Evolutionary conservation across 2,329 filamentous ascomycete species (phyloP).

Genomic region (Phialocephala sp.): DNA sequence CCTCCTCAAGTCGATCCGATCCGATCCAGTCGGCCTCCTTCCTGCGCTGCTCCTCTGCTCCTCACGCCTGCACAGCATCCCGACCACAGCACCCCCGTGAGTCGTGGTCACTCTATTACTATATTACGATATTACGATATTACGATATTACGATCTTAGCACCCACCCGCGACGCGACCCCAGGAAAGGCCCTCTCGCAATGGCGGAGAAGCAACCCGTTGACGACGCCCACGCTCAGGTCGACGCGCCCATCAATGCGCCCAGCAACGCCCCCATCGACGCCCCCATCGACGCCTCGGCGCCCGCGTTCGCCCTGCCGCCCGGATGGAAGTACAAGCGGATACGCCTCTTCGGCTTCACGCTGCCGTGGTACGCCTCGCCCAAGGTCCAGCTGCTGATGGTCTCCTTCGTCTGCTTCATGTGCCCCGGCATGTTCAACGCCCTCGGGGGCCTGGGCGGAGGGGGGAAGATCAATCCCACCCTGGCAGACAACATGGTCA

Average conservation of each 20-base stretch:
- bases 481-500: conserved; percentile 55
- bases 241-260: too few relatives aligned
- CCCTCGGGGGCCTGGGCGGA: conserved; percentile 68
- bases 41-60: background rate
- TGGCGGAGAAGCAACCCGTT: conserved; percentile 1
- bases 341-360: conserved; percentile 59
- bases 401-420: conserved; percentile 74
- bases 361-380: conserved; percentile 74
- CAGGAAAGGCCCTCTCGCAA: too few relatives aligned
- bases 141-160: too few relatives aligned
- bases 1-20: background rate
- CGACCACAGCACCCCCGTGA: background rate
- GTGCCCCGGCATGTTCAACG: conserved; percentile 77
- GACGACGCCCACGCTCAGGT: too few relatives aligned
- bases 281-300: background rate
- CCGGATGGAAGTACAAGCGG: conserved; percentile 72
- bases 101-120: background rate
- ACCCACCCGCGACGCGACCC: too few relatives aligned
- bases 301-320: conserved; percentile 18
- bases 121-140: too few relatives aligned
- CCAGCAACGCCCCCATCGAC: too few relatives aligned
- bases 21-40: background rate
- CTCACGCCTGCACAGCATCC: background rate
- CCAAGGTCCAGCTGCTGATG: conserved; percentile 72
- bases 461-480: conserved; percentile 61